Evolutionary conservation across 768 basidiomycete species (phyloP).

Genomic region (Suillus tomentosus): DNA sequence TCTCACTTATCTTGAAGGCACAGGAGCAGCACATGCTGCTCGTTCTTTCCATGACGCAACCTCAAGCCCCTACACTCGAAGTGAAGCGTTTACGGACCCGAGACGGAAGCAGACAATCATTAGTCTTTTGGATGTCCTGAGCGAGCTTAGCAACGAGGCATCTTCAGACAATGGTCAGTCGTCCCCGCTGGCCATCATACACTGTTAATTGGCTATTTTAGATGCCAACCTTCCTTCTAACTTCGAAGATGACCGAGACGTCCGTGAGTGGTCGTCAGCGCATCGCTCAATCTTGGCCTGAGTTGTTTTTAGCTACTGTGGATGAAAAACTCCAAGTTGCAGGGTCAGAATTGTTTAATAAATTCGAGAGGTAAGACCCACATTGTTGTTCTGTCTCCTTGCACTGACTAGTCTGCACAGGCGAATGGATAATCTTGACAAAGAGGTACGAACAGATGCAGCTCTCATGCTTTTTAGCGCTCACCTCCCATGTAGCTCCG

Average conservation of each 20-base stretch:
- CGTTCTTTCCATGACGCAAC: conserved; percentile 32
- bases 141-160: conserved; percentile 45
- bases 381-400: conserved; percentile 9
- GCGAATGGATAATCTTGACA: conserved; percentile 49
- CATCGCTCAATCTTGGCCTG: conserved; percentile 9
- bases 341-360: conserved; percentile 50
- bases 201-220: conserved; percentile 18
- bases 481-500: conserved; percentile 40
- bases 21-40: conserved; percentile 16
- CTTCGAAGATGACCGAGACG: conserved; percentile 45
- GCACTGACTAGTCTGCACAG: conserved; percentile 28
- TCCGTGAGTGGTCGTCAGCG: conserved; percentile 38
- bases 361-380: conserved; percentile 45
- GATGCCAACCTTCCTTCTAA: conserved; percentile 35
- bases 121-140: conserved; percentile 48
- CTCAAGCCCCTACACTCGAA: conserved; percentile 31
- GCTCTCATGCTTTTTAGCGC: conserved; percentile 11
- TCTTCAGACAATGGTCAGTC: conserved; percentile 37
- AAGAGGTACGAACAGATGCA: conserved; percentile 37
- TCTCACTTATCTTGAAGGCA: not conserved
- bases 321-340: conserved; percentile 54
- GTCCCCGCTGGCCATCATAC: not conserved
- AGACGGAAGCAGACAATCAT: conserved; percentile 49
- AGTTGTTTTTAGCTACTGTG: conserved; percentile 39
- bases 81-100: conserved; percentile 29